Evolutionary conservation across 1,284 basidiomycete genomes (phyloP), one percentile per base, ranked within the genome.

Genomic region (Ceratobasidium papillatum): DNA sequence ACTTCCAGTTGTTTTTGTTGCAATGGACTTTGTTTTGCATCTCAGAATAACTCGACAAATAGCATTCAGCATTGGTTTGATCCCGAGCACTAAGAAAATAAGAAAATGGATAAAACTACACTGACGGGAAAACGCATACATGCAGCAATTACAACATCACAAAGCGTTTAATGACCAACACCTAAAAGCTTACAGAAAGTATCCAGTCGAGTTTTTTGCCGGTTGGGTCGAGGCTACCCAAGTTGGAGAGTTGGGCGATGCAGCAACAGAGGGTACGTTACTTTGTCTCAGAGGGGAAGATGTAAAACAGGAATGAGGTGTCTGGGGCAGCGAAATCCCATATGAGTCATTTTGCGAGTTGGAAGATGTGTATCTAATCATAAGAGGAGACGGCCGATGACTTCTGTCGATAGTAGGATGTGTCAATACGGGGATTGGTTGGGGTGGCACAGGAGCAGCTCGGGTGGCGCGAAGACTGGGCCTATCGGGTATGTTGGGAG

Each of bases 241-340:
- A 47, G 45, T 47, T 4, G 30, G 19, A 45, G 38, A 32, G 1
- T 3, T 3, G 32, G n/a, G 41, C 4, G 61, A 27, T 9, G 36
- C n/a, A 41, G 3, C 3, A 14, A 12, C 14, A 32, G 63, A 51
- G 12, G 63, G 45, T 8, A 52, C 14, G 34, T 3, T 32, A 32
- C 34, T 58, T 25, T 56, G 36, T 36, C 38, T 69, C 8, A 58
- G 30, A n/a, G 66, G 66, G 38, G 66, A 58, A 19, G 66, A 58
- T 19, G 34, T 43, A 25, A 69, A 69, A 25, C 66, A 56, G 19
- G 25, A 30, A 25, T 68, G 38, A 9, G 30, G 30, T 2, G 51
- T 41, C 12, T 36, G 63, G 2, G 61, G 58, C 61, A 45, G 36
- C 30, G 34, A 36, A 59, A 12, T 8, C 36, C 17, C 2, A 41